Evolutionary conservation across 108 stramenopile genomes (phyloP), one percentile per base, ranked within the genome.

Genomic region (Epipyxis sp.): DNA sequence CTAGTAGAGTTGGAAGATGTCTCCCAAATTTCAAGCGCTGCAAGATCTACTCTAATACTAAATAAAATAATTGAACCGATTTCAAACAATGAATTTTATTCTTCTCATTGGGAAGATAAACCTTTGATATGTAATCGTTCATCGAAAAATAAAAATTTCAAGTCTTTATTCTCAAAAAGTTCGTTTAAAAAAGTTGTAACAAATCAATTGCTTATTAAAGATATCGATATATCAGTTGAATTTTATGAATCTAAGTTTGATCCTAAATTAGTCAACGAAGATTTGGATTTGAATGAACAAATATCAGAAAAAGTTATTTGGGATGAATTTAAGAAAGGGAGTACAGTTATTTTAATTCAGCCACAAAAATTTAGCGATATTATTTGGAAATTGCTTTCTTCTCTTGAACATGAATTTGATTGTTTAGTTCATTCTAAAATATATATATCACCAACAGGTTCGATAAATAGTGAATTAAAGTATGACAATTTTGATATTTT

Each of bases 341-440:
- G 20, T 50, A 6, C 46, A 50, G 27, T 74, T 3, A 27, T 10
- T 54, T 42, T 74, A 30, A 27, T 54, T 16, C 27, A 74, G 27
- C n/a, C 50, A 37, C 71, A 74, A 32, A 74, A 35, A 35, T 39
- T 10, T 10, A 6, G 25, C 34, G 35, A 27, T 42, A 3, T 34
- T 42, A 3, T 74, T 32, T 74, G 71, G 71, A 37, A 42, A 29
- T 57, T 74, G 6, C 6, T 3, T 57, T 6, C 13, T 32, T 37
- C 71, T 29, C 34, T 74, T 27, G 71, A 74, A 37, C 34, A 27
- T 74, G 71, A 74, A 42, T 74, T 74, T 57, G 25, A 27, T 13
- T 74, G 32, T 27, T 42, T 54, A 27, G 10, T 27, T 42, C 42
- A 43, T 10, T 13, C n/a, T 32, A 46, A 46, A 20, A 3, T 43